Evolutionary conservation across 805 yeast genomes (phyloP), one percentile per base, ranked within the genome.

Genomic region (Lipomyces yamanashiensis): DNA sequence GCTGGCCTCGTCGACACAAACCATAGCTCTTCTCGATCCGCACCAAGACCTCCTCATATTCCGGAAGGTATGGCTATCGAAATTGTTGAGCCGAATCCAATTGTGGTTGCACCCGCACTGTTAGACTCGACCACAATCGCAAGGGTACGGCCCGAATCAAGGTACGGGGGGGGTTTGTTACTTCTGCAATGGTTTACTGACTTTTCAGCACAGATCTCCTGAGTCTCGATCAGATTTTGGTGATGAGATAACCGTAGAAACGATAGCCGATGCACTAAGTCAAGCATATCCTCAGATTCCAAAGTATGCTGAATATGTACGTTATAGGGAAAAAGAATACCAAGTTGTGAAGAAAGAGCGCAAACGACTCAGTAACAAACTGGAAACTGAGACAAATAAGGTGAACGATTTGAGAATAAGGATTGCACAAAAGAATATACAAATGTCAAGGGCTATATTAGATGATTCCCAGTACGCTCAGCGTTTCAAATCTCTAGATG

Each of bases 401-500:
- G 48, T 41, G 17, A 17, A 44, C 15, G 51, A 43, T 4, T 23
- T 54, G 33, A n/a, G 51, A 7, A 36, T 45, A 13, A 13, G 34
- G 19, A 34, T 54, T 15, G 41, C 34, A 12, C 50, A 54, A 23
- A 33, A 19, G 23, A 44, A 43, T 19, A 17, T 45, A 9, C 43
- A 37, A 15, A 17, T 34, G 33, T 43, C 58, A 17, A 33, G 19
- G 2, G n/a, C 44, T 12, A 4, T 45, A 5, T 28, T 54, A 12
- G 58, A 54, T 21, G 58, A 54, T 21, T n/a, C 15, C 2, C 58
- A 54, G 48, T 54, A 54, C 23, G 43, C 51, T 4, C 17, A 54
- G n/a, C 41, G 28, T 10, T 54, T 54, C 40, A 36, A 54, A 12
- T n/a, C 43, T 13, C n/a, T 54, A 21, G 58, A 43, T n/a, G 43